Conservation (phyloP, 2,329 filamentous ascomycete genomes). For the Coniochaeta sp. region DNA sequence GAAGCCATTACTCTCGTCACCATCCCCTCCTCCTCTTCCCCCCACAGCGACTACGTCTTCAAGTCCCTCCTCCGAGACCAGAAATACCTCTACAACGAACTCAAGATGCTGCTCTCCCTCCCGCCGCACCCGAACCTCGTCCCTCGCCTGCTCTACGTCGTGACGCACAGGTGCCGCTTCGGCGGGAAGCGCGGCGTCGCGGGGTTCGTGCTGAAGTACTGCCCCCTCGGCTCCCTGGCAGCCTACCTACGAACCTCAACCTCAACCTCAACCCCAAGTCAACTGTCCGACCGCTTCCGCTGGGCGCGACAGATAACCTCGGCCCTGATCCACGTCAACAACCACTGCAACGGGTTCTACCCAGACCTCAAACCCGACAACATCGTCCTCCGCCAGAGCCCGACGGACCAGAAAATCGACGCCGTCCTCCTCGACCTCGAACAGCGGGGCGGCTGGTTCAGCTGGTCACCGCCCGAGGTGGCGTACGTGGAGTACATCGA, state of each 20-base stretch:
- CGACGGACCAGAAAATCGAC: constrained; percentile 1
- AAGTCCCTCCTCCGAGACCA: constrained; percentile 15
- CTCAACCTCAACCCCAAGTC: constrained; percentile 3
- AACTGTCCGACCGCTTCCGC: constrained; percentile 7
- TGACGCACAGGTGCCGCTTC: constrained; percentile 13
- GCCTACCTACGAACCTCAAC: constrained; percentile 6
- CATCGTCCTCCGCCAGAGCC: constrained; percentile 9
- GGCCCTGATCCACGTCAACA: constrained; percentile 14
- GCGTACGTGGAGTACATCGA: constrained; percentile 17
- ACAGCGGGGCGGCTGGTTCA: constrained; percentile 18
- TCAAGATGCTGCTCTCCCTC: constrained; percentile 14
- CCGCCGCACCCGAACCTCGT: constrained; percentile 11
- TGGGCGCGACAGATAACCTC: constrained; percentile 14
- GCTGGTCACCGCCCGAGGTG: constrained; percentile 18
- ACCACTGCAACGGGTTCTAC: constrained; percentile 10
- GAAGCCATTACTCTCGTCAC: constrained; percentile 15
- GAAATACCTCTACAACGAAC: constrained; percentile 17
- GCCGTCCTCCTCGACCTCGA: constrained; percentile 18
- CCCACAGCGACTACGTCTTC: constrained; percentile 9
- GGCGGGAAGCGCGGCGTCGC: constrained; percentile 12
- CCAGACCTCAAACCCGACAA: constrained; percentile 19
- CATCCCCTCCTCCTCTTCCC: not conserved
- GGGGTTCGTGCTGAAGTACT: constrained; percentile 16
- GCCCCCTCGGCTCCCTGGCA: constrained; percentile 11
- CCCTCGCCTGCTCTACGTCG: constrained; percentile 9